phyloP scores from a whole-genome alignment of 306 rosid species.

The Medicago lupulina region DNA sequence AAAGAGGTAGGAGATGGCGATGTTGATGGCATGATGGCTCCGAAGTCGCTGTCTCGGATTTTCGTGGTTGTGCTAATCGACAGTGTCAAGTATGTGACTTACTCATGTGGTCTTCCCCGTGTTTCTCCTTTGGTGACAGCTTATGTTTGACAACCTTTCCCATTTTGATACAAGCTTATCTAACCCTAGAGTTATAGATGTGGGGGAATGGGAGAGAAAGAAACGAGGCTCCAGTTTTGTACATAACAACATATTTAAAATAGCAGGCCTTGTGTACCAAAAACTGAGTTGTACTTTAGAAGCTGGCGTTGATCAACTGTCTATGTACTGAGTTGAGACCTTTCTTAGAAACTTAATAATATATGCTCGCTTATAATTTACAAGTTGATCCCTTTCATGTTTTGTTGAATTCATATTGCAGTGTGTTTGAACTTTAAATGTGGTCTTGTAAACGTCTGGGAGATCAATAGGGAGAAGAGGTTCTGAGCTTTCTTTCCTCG shows the following conservation, averaged over 20 bases:
- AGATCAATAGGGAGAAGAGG: neutral
- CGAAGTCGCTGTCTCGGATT: constrained; percentile 78
- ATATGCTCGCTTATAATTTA: constrained; percentile 23
- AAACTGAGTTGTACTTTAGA: constrained; percentile 21
- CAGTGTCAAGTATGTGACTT: constrained; percentile 89
- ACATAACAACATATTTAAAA: constrained; percentile 41
- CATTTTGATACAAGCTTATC: constrained; percentile 39
- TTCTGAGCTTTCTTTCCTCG: neutral
- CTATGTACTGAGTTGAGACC: constrained; percentile 23
- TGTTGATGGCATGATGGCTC: constrained; percentile 74
- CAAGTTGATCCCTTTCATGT: constrained; percentile 2
- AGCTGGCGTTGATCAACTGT: constrained; percentile 26
- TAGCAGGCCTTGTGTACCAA: constrained; percentile 18
- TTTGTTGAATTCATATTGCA: neutral
- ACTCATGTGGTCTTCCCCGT: constrained; percentile 88
- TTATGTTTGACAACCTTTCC: constrained; percentile 46
- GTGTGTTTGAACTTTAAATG: neutral
- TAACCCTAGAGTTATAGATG: constrained; percentile 48
- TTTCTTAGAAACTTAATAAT: constrained; percentile 18
- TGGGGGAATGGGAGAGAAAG: constrained; percentile 35
- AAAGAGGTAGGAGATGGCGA: constrained; percentile 71
- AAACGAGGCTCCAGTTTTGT: constrained; percentile 48
- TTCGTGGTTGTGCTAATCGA: constrained; percentile 86
- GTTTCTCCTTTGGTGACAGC: constrained; percentile 71
- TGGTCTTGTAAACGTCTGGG: neutral